These are phyloP conservation scores for Ganoderma lingzhi DNA, from an alignment of 1,284 basidiomycete species.

Conservation along the genomic window DNA sequence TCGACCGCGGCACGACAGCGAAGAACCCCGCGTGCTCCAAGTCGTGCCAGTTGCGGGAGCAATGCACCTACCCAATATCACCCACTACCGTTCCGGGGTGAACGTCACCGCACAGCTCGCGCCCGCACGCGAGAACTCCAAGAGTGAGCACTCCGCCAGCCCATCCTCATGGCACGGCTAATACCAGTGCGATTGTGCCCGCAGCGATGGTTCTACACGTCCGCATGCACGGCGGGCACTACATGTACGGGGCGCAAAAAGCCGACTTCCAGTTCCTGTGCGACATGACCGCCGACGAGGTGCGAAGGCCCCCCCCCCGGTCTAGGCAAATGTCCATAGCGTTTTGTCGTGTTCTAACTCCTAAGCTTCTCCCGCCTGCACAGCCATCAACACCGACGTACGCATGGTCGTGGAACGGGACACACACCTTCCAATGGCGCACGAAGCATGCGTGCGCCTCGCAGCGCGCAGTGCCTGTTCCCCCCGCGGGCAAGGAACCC, in stretches of 20 bases:
- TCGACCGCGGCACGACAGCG: slow-evolving; percentile 46
- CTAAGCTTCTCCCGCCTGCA: slow-evolving; percentile 2
- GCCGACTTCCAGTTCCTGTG: slow-evolving; percentile 52
- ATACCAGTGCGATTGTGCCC: not conserved
- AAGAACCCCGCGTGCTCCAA: slow-evolving; percentile 49
- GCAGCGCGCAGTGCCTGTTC: not conserved
- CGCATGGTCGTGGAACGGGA: slow-evolving; percentile 42
- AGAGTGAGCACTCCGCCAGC: slow-evolving; percentile 28
- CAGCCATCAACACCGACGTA: slow-evolving; percentile 43
- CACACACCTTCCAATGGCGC: slow-evolving; percentile 45
- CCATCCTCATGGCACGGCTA: slow-evolving; percentile 3
- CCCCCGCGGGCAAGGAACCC: slow-evolving; percentile 16
- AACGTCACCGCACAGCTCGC: slow-evolving; percentile 36
- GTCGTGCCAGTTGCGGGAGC: slow-evolving; percentile 50
- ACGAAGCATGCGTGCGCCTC: slow-evolving; percentile 45
- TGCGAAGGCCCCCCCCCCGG: slow-evolving; percentile 21
- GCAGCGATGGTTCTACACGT: slow-evolving; percentile 46
- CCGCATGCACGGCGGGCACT: slow-evolving; percentile 50
- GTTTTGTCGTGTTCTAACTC: not conserved
- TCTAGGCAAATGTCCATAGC: not conserved
- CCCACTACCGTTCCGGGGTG: slow-evolving; percentile 34
- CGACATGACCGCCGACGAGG: slow-evolving; percentile 45
- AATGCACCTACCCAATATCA: slow-evolving; percentile 25
- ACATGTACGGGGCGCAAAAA: slow-evolving; percentile 47
- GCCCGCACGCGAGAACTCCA: slow-evolving; percentile 25